These are phyloP conservation scores for Solanum pinnatisectum DNA, from an alignment of 257 asterid genomes.

Conservation along the genomic window DNA sequence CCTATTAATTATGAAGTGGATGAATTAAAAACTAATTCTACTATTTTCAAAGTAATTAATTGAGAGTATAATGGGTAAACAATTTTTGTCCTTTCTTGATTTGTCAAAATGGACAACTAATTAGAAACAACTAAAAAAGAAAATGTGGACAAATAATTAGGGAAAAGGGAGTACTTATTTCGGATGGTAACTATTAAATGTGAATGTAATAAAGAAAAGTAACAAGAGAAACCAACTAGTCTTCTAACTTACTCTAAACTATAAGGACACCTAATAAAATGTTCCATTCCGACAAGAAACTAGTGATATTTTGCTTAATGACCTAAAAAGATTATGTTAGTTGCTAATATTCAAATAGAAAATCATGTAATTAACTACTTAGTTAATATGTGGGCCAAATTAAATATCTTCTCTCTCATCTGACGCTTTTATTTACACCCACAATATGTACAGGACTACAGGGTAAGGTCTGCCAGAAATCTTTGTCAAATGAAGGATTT, in stretches of 20 bases:
- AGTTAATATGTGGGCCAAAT: neutral
- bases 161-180: too few relatives aligned
- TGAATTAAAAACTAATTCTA: too few relatives aligned
- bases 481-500: neutral
- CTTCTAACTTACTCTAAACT: neutral
- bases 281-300: neutral
- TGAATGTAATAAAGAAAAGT: neutral
- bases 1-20: too few relatives aligned
- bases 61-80: too few relatives aligned
- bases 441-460: neutral
- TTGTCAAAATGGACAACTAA: too few relatives aligned
- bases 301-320: neutral
- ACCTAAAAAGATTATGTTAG: neutral
- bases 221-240: neutral
- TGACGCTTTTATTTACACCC: neutral
- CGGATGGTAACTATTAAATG: neutral
- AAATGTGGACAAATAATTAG: too few relatives aligned
- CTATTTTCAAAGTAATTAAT: too few relatives aligned
- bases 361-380: neutral
- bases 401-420: neutral
- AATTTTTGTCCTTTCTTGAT: too few relatives aligned
- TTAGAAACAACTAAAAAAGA: too few relatives aligned
- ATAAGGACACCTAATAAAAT: neutral
- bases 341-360: neutral
- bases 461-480: neutral